Base-by-base conservation (phyloP, 2,329 filamentous ascomycete genomes). In the Chaetomiaceae sp. region DNA sequence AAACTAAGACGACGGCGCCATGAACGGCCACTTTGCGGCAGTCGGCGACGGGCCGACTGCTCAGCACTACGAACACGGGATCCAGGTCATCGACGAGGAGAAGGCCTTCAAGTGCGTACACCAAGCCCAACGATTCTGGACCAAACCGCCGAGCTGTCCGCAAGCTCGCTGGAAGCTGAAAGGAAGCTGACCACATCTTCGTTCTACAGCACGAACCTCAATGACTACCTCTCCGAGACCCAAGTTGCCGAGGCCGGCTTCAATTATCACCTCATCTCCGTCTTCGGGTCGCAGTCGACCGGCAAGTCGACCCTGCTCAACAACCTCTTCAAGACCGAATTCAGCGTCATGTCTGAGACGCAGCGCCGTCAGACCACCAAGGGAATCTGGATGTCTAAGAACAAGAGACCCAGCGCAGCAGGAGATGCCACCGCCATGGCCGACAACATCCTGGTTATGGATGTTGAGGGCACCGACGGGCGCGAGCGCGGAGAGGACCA, bases 381-480 rank as follows among this genome's bases (percentile, higher is more conserved):
- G 76, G 93, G 93, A 66, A 99, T 99, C 67, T 99, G 93, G 93
- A 86, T 99, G 86, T 95, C 91, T 58, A 95, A 96, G 75, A 97
- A 97, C 72, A 96, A 95, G 75, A 77, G 78, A 60, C 70, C 73
- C 45, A 69, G 70, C 58, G 68, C 73, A 51, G 57, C 62, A 19
- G 56, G 49, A 20, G 74, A 71, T 50, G 71, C 68, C 43, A 71
- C 72, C 58, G 75, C 75, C 58, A 96, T 97, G 90, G 91, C 92
- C 48, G 89, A 96, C 63, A 99, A 99, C 70, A 96, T 99, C 63
- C 76, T 99, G 56, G 93, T 99, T 61, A 99, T 99, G 93, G 93
- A 99, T 66, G 93, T 99, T 38, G 93, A 99, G 70, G 93, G 93
- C 60, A 97, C 93, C 10, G 93, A 99, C 68, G 93, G 93, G 46